A percentile compares a stretch with the other conserved stretches of the same genome.
These are phyloP conservation scores for Teratosphaeria zuluensis DNA, from an alignment of 2,329 filamentous ascomycete genomes.

Conservation along the genomic window DNA sequence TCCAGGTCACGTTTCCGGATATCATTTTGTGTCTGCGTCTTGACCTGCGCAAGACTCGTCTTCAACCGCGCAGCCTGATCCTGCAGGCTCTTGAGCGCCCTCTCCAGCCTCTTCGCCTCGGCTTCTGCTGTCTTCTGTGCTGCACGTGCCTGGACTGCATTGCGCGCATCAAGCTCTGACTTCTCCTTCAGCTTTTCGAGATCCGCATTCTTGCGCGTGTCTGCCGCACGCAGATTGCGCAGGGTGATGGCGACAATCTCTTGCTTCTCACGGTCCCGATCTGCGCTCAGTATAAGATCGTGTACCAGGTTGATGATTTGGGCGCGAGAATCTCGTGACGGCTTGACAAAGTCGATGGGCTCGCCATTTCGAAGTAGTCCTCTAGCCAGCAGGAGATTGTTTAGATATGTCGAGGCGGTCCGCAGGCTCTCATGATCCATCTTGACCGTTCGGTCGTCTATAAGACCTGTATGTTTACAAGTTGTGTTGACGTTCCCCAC, in stretches of 20 bases:
- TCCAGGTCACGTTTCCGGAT: slow-evolving; percentile 83
- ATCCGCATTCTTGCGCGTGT: slow-evolving; percentile 60
- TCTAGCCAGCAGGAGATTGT: slow-evolving; percentile 55
- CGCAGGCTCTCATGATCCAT: slow-evolving; percentile 46
- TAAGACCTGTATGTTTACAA: background rate
- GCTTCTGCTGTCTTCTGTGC: slow-evolving; percentile 67
- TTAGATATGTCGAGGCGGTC: slow-evolving; percentile 54
- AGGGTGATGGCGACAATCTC: slow-evolving; percentile 74
- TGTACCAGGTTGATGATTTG: slow-evolving; percentile 88
- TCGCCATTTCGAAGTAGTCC: slow-evolving; percentile 55
- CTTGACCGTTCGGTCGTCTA: background rate
- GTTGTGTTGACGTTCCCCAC: too few relatives aligned
- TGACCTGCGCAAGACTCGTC: slow-evolving; percentile 68
- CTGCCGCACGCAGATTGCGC: slow-evolving; percentile 64
- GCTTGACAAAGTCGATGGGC: slow-evolving; percentile 69
- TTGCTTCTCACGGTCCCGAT: slow-evolving; percentile 85
- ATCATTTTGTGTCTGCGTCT: slow-evolving; percentile 80
- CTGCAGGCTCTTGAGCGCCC: slow-evolving; percentile 62
- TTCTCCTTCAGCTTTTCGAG: slow-evolving; percentile 37
- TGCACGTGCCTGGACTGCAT: slow-evolving; percentile 62
- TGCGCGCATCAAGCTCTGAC: slow-evolving; percentile 52
- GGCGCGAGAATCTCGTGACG: slow-evolving; percentile 62
- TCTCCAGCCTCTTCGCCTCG: slow-evolving; percentile 70
- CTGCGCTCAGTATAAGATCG: slow-evolving; percentile 79
- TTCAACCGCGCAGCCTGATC: slow-evolving; percentile 77